These are phyloP conservation scores for Globisporangium spiculum DNA, from an alignment of 352 stramenopile species.

Conservation along the genomic window DNA sequence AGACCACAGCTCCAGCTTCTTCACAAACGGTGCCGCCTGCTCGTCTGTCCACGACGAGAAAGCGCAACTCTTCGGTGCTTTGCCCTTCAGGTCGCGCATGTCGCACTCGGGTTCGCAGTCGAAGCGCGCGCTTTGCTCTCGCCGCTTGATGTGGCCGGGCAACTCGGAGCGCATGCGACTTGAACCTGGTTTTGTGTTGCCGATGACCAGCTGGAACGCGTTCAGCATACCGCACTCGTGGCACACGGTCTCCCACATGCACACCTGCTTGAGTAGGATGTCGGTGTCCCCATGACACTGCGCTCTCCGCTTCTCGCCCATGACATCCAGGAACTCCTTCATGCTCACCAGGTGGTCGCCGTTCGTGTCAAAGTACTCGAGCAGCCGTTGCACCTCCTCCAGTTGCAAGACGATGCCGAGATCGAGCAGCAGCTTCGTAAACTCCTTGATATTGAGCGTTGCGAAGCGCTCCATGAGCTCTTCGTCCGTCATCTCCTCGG, in stretches of 20 bases:
- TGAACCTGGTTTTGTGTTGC: conserved; percentile 34
- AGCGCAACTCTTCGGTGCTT: conserved; percentile 49
- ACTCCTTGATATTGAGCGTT: conserved; percentile 45
- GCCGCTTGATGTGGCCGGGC: conserved; percentile 61
- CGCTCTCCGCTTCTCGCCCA: conserved; percentile 59
- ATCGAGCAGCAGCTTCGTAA: conserved; percentile 51
- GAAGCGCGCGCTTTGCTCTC: conserved; percentile 49
- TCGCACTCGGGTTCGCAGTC: conserved; percentile 60
- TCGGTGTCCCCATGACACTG: conserved; percentile 79
- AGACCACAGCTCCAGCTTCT: conserved; percentile 76
- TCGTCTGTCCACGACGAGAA: conserved; percentile 67
- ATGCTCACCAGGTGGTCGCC: conserved; percentile 62
- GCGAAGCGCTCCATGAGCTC: conserved; percentile 64
- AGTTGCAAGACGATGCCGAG: conserved; percentile 80
- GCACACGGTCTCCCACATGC: conserved; percentile 91
- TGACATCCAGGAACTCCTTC: conserved; percentile 82
- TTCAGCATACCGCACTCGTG: conserved; percentile 90
- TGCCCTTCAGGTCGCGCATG: conserved; percentile 56
- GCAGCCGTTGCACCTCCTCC: conserved; percentile 73
- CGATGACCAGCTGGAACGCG: conserved; percentile 81
- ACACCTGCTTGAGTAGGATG: conserved; percentile 73
- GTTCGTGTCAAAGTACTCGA: conserved; percentile 87
- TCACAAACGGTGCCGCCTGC: conserved; percentile 45
- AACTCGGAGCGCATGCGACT: conserved; percentile 62
- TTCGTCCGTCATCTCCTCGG: conserved; percentile 59